These are phyloP conservation scores for Bipolaris victoriae DNA, from an alignment of 2,329 filamentous ascomycete species.

Conservation along the genomic window DNA sequence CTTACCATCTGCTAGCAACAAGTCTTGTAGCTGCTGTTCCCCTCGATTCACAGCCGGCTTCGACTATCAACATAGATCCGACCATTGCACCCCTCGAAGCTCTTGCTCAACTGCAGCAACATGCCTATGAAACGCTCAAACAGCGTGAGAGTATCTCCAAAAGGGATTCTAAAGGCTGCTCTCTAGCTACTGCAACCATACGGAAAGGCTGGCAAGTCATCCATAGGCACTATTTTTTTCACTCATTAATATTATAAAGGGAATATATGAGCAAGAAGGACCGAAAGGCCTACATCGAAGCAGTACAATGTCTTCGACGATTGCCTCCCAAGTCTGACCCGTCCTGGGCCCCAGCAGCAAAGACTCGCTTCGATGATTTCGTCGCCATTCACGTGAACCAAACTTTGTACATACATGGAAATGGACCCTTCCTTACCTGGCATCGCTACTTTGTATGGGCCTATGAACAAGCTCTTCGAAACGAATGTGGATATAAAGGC, in stretches of 20 bases:
- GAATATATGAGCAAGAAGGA: conserved; percentile 5
- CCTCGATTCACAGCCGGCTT: neutral
- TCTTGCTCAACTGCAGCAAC: conserved; percentile 8
- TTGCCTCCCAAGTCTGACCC: conserved; percentile 7
- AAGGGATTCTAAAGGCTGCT: neutral
- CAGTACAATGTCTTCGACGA: conserved; percentile 7
- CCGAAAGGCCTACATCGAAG: conserved; percentile 3
- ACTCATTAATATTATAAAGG: conserved; percentile 1
- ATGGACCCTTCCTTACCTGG: conserved; percentile 8
- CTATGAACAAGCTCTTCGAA: conserved; percentile 9
- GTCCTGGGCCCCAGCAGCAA: conserved; percentile 8
- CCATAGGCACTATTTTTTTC: neutral
- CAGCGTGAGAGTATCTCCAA: neutral
- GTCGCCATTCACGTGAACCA: conserved; percentile 12
- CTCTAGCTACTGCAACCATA: conserved; percentile 2
- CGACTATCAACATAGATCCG: conserved; percentile 5
- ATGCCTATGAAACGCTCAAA: conserved; percentile 4
- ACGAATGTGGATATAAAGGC: conserved; percentile 11
- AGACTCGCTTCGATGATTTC: conserved; percentile 11
- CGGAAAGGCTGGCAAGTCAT: conserved; percentile 1
- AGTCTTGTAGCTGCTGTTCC: neutral
- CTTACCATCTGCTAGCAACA: conserved; percentile 5
- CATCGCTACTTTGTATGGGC: conserved; percentile 11
- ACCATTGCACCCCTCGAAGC: conserved; percentile 2
- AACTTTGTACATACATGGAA: conserved; percentile 4